These are phyloP conservation scores for Sclerospora graminicola DNA, from an alignment of 352 stramenopile genomes.

Conservation along the genomic window DNA sequence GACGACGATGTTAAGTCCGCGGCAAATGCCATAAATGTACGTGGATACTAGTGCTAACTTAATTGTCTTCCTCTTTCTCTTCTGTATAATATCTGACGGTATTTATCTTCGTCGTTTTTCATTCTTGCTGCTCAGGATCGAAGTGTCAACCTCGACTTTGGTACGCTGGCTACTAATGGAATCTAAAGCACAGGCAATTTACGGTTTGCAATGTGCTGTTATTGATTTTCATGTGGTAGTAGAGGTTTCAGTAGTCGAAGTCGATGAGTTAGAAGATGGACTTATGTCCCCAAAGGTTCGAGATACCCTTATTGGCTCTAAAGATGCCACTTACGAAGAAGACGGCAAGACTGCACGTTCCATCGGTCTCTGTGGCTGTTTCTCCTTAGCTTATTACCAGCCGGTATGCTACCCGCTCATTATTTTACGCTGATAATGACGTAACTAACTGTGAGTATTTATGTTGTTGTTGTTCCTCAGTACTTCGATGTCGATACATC, in stretches of 20 bases:
- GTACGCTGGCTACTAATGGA: slow-evolving; percentile 18
- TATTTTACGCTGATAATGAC: neutral
- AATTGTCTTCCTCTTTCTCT: neutral
- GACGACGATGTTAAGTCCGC: slow-evolving; percentile 42
- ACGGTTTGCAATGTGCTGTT: no score
- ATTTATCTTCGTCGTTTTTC: no score
- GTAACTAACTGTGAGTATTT: neutral
- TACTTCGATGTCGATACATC: slow-evolving; percentile 83
- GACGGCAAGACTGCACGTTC: slow-evolving; percentile 22
- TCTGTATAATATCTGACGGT: neutral
- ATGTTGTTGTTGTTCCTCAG: slow-evolving; percentile 19
- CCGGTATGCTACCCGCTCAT: slow-evolving; percentile 31
- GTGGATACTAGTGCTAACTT: neutral
- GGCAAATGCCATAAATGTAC: slow-evolving; percentile 42
- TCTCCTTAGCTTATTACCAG: slow-evolving; percentile 76
- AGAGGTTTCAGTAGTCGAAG: slow-evolving; percentile 73
- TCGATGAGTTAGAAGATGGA: slow-evolving; percentile 63
- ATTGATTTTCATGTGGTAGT: no score
- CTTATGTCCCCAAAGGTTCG: slow-evolving; percentile 65
- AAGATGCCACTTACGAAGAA: slow-evolving; percentile 27
- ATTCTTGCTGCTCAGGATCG: slow-evolving; percentile 38
- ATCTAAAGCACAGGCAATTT: no score
- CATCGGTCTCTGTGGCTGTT: slow-evolving; percentile 64
- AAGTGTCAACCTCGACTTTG: slow-evolving; percentile 58
- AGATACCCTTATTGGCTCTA: slow-evolving; percentile 49